These are phyloP conservation scores for Trichophaea hybrida DNA, from an alignment of 2,329 filamentous ascomycete genomes.

Conservation along the genomic window DNA sequence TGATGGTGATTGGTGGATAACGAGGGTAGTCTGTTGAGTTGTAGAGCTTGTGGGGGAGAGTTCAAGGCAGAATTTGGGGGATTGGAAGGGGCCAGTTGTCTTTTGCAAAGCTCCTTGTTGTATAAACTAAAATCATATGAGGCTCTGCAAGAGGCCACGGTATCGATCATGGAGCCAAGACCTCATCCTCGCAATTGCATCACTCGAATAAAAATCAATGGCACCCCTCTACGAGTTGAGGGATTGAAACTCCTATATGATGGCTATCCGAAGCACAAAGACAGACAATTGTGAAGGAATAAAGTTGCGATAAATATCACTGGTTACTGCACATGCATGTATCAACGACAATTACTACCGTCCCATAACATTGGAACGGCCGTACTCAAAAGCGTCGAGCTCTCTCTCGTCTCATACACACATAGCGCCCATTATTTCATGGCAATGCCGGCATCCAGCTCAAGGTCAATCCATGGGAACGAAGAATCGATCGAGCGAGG, in stretches of 20 bases:
- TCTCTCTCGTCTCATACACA: conserved; percentile 4
- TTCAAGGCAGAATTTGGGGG: no score
- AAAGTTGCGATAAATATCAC: no score
- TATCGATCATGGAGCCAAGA: neutral
- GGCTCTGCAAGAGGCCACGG: conserved; percentile 1
- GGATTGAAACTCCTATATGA: no score
- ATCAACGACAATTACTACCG: conserved; percentile 7
- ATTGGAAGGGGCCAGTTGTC: neutral
- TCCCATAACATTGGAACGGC: neutral
- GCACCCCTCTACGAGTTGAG: no score
- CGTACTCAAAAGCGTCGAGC: conserved; percentile 6
- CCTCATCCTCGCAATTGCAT: neutral
- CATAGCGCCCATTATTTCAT: conserved; percentile 5
- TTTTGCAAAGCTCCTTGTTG: neutral
- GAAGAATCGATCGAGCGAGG: conserved; percentile 7
- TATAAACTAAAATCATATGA: conserved; percentile 1
- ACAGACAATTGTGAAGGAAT: no score
- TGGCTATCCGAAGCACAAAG: no score
- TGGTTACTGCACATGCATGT: neutral
- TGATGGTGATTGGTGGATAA: neutral
- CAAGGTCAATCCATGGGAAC: conserved; percentile 9
- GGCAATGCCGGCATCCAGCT: conserved; percentile 20
- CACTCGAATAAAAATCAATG: no score
- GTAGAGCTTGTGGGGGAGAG: neutral
- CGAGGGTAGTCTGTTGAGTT: no score